Base-by-base conservation (phyloP, 305 asterid genomes). In the Lippia alba region DNA sequence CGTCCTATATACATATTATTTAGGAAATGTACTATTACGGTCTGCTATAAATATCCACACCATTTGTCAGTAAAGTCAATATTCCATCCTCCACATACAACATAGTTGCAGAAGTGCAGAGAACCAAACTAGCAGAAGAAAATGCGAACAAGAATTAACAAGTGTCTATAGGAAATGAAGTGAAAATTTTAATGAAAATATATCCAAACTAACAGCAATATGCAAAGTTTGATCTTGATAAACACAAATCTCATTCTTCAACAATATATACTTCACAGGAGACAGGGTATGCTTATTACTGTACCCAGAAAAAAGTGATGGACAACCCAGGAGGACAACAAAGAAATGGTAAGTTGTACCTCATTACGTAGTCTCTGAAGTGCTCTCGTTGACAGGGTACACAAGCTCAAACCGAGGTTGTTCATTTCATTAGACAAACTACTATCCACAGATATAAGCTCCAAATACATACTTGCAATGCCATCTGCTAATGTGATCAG, bases 321-420 rank as follows among this genome's bases (percentile, higher is more conserved):
- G 57, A 58, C 20, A n/a, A 19, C 19, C 64, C 60, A 55, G 36
- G 24, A 63, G 20, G 46, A 56, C 20, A 16, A n/a, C 17, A 62
- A 44, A 58, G 12, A 55, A 55, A 73, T 62, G 66, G 56, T 40
- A 56, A 62, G 20, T 3, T 69, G 30, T 76, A 89, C 97, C 96
- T 94, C 99, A 66, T 94, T 94, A 51, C 99, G 92, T 82, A 94
- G 82, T 79, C 83, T 89, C 91, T 94, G 99, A 79, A 94, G 99
- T 74, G 94, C 85, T 83, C 99, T 84, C 75, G 99, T 94, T 76
- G 98, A 94, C 75, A 94, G 83, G 51, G 91, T 79, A 80, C 97
- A 94, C 82, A 92, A 82, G 85, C 85, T 86, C 82, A 86, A 77
- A 64, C 94, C 98, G 60, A 94, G 94, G 79, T 79, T 77, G 87